Percentiles rank a stretch among this genome's conserved stretches.
Conservation (phyloP, 2,329 filamentous ascomycete species). For the Hypoxylon sp. region DNA sequence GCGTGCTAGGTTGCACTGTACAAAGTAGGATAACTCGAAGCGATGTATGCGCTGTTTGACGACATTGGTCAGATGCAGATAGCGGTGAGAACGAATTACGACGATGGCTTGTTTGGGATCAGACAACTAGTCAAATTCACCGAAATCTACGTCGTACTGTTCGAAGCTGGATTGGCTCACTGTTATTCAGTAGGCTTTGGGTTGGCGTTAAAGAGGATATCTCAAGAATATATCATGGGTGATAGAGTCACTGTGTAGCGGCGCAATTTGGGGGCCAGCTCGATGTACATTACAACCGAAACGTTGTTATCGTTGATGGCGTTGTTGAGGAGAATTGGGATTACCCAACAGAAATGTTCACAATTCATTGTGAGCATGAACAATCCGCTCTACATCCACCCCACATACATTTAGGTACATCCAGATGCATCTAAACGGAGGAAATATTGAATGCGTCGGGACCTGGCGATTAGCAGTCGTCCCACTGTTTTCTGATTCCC, state of each 20-base stretch:
- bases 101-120: constrained; percentile 5
- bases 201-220: not conserved
- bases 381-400: no score
- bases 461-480: not conserved
- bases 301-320: not conserved
- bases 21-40: not conserved
- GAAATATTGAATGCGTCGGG: not conserved
- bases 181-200: not conserved
- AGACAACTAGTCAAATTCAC: constrained; percentile 6
- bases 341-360: constrained; percentile 19
- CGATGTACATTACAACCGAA: not conserved
- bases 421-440: not conserved
- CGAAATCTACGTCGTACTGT: constrained; percentile 8
- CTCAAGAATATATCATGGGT: not conserved
- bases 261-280: not conserved
- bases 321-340: constrained; percentile 12
- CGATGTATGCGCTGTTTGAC: constrained; percentile 36
- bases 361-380: not conserved
- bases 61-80: constrained; percentile 19
- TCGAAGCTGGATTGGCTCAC: constrained; percentile 13
- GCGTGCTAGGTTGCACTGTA: constrained; percentile 10
- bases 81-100: constrained; percentile 32
- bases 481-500: not conserved
- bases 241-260: not conserved
- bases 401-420: not conserved